Evolutionary conservation across 495 filamentous ascomycete species (phyloP).

Genomic region (Penicillium bovifimosum): DNA sequence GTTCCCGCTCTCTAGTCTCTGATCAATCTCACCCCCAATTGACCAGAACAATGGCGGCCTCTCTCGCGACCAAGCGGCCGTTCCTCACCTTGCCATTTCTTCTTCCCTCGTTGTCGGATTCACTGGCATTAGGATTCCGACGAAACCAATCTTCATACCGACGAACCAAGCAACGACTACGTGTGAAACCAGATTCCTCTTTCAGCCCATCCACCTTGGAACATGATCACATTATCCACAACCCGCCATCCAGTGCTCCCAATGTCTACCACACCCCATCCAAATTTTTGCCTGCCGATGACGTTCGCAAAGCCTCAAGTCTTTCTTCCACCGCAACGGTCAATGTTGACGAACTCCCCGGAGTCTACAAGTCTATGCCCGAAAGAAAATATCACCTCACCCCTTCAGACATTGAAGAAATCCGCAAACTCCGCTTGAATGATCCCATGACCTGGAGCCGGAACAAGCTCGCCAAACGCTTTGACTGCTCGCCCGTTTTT

Average conservation of each 20-base stretch:
- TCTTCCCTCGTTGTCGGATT: slow-evolving; percentile 35
- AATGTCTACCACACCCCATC: slow-evolving; percentile 80
- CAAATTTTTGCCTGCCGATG: slow-evolving; percentile 79
- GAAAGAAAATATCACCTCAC: slow-evolving; percentile 74
- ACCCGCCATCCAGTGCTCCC: slow-evolving; percentile 81
- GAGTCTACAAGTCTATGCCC: slow-evolving; percentile 46
- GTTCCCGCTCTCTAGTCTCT: neutral
- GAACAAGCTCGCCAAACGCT: slow-evolving; percentile 61
- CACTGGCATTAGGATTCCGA: slow-evolving; percentile 26
- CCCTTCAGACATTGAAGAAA: slow-evolving; percentile 68
- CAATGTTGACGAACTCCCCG: slow-evolving; percentile 43
- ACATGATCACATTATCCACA: slow-evolving; percentile 76
- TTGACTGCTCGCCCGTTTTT: slow-evolving; percentile 71
- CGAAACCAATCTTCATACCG: slow-evolving; percentile 65
- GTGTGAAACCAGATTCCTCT: slow-evolving; percentile 66
- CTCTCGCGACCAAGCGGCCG: slow-evolving; percentile 31
- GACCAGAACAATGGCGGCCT: slow-evolving; percentile 28
- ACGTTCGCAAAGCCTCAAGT: slow-evolving; percentile 61
- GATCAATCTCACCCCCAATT: slow-evolving; percentile 4
- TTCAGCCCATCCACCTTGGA: slow-evolving; percentile 50
- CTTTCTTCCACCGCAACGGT: slow-evolving; percentile 16
- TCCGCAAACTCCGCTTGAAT: slow-evolving; percentile 58
- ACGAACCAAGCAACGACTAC: slow-evolving; percentile 66
- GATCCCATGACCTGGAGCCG: slow-evolving; percentile 74
- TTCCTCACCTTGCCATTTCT: slow-evolving; percentile 41